These are phyloP conservation scores for Floccularia luteovirens DNA, from an alignment of 768 basidiomycete species.

Conservation along the genomic window DNA sequence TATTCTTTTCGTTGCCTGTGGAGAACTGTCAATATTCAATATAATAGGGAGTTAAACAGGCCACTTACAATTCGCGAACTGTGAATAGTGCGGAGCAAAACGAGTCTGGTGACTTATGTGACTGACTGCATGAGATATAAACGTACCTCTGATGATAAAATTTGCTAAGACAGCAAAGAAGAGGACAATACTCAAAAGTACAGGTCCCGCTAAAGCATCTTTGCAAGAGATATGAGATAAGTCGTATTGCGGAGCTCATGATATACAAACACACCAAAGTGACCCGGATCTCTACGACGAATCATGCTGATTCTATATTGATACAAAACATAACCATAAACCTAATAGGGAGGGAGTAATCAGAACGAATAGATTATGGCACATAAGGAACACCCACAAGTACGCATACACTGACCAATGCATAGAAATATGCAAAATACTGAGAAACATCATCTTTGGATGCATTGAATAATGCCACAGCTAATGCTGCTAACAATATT, in stretches of 20 bases:
- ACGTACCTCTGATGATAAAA: constrained; percentile 78
- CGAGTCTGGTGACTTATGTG: background rate
- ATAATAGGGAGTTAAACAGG: background rate
- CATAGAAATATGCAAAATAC: constrained; percentile 79
- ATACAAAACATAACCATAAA: constrained; percentile 84
- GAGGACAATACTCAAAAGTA: constrained; percentile 73
- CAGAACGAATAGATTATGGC: too few relatives aligned
- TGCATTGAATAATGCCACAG: constrained; percentile 85
- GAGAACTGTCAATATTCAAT: background rate
- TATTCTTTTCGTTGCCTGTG: constrained; percentile 17
- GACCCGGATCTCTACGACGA: constrained; percentile 77
- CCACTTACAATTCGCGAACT: constrained; percentile 56
- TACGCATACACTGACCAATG: constrained; percentile 65
- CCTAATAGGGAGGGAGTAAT: constrained; percentile 25
- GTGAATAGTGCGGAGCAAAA: background rate
- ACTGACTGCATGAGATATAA: constrained; percentile 5
- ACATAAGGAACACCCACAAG: constrained; percentile 38
- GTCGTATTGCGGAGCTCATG: constrained; percentile 1
- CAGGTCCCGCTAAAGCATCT: constrained; percentile 82
- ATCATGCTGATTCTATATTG: constrained; percentile 90
- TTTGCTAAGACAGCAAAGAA: constrained; percentile 87
- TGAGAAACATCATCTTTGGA: constrained; percentile 66
- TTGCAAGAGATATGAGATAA: background rate
- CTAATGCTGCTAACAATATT: constrained; percentile 76
- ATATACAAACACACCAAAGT: constrained; percentile 59